Evolutionary conservation across 768 basidiomycete genomes (phyloP), one percentile per base, ranked within the genome.

Genomic region (Naganishia vishniacii): DNA sequence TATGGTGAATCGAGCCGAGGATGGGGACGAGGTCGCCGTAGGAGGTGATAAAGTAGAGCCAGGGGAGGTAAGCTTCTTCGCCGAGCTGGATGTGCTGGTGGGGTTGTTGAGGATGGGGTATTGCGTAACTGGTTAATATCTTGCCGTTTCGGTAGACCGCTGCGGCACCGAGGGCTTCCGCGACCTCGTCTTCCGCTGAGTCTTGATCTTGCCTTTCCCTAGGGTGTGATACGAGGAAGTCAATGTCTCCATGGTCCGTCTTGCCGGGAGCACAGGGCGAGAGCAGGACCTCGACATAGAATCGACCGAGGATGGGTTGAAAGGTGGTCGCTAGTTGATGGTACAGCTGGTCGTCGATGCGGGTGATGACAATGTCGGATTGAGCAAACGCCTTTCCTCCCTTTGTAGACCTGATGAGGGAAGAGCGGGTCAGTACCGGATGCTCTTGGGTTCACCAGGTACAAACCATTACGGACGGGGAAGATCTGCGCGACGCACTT

Each of bases 1-100:
- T 34, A 34, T 53, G 51, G 18, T 53, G 51, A 18, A 88, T 73
- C 15, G 85, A 72, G 11, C 84, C 82, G 49, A 88, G 73, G 16
- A 88, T 85, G 83, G 87, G 86, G 0, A 84, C 85, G 18, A 88
- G 79, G 68, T 88, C 87, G 9, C 87, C 87, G 68, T 87, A 88
- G 1, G 83, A 82, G 63, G 84, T 81, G 69, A 83, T 83, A 74
- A 86, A 83, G 25, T 80, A 71, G 16, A 83, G 73, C 23, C 83
- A 79, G 25, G 84, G 79, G 74, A 77, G 83, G 69, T 83, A 83
- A 20, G 77, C 80, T 69, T 75, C 74, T 71, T 83, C 72, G 69
- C 85, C 86, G 3, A 85, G 81, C 65, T 83, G 81, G 16, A 88
- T 80, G 68, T 88, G 82, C 79, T 89, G 82, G 44, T 71, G 58